phyloP scores from a whole-genome alignment of 164 flowering plant genomes.

The Litsea cubeba region DNA sequence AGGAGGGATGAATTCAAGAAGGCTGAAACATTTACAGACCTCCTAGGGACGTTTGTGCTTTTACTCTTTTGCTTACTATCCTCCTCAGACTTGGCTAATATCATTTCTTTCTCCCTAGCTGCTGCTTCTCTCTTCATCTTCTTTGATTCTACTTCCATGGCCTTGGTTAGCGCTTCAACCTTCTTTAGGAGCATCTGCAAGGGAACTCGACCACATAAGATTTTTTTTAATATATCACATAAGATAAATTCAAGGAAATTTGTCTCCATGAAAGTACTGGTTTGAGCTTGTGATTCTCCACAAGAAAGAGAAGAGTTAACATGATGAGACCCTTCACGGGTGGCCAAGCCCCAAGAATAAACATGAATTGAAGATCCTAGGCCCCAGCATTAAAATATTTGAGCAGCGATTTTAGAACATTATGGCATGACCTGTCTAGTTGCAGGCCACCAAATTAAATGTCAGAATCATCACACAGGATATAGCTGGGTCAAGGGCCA shows the following conservation, averaged over 20 bases:
- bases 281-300: background rate
- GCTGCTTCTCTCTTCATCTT: slow-evolving; percentile 64
- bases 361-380: background rate
- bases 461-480: background rate
- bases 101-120: slow-evolving; percentile 54
- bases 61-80: slow-evolving; percentile 32
- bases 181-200: slow-evolving; percentile 65
- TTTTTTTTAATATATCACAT: too few species aligned
- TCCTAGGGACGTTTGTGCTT: slow-evolving; percentile 32
- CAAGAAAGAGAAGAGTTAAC: background rate
- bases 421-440: too few species aligned
- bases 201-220: slow-evolving; percentile 3
- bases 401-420: background rate
- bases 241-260: too few species aligned
- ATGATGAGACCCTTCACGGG: background rate
- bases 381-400: background rate
- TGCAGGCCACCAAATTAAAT: too few species aligned
- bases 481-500: background rate
- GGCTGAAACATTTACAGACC: slow-evolving; percentile 23
- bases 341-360: background rate
- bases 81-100: slow-evolving; percentile 29
- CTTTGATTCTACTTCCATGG: slow-evolving; percentile 69
- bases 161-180: slow-evolving; percentile 61
- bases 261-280: background rate
- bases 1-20: background rate